Evolutionary conservation across 208 protist genomes (phyloP).

Genomic region (Wallacemonas collosoma): DNA sequence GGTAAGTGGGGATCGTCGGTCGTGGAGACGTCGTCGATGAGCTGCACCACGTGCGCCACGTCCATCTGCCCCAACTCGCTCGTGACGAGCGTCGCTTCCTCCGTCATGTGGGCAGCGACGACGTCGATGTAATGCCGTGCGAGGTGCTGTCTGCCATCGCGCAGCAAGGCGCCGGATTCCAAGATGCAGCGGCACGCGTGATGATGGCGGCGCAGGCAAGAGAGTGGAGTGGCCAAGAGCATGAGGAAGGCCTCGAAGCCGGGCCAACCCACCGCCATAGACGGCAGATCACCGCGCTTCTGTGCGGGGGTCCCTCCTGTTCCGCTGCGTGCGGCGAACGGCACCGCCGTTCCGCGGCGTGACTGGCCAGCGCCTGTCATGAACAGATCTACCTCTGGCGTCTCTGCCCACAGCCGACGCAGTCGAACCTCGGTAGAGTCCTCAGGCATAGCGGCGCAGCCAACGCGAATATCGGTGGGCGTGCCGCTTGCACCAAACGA

Average conservation of each 20-base stretch:
- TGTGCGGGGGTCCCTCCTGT: neutral
- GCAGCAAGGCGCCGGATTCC: slow-evolving; percentile 45
- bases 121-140: slow-evolving; percentile 55
- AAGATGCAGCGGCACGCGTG: slow-evolving; percentile 73
- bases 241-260: slow-evolving; percentile 74
- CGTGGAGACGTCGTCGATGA: slow-evolving; percentile 48
- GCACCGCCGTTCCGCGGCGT: neutral
- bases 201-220: slow-evolving; percentile 63
- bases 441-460: slow-evolving; percentile 31
- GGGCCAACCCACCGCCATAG: slow-evolving; percentile 58
- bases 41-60: slow-evolving; percentile 46
- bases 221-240: slow-evolving; percentile 73
- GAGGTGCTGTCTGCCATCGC: slow-evolving; percentile 34
- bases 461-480: slow-evolving; percentile 47
- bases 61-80: slow-evolving; percentile 64
- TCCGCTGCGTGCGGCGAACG: slow-evolving; percentile 1
- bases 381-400: slow-evolving; percentile 11
- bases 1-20: slow-evolving; percentile 22
- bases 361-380: neutral
- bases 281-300: slow-evolving; percentile 23
- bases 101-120: slow-evolving; percentile 38
- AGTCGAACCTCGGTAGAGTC: slow-evolving; percentile 6
- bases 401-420: slow-evolving; percentile 2
- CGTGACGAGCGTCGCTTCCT: slow-evolving; percentile 61
- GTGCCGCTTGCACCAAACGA: slow-evolving; percentile 47